These are phyloP conservation scores for Komagataella populi DNA, from an alignment of 805 yeast species.

Conservation along the genomic window DNA sequence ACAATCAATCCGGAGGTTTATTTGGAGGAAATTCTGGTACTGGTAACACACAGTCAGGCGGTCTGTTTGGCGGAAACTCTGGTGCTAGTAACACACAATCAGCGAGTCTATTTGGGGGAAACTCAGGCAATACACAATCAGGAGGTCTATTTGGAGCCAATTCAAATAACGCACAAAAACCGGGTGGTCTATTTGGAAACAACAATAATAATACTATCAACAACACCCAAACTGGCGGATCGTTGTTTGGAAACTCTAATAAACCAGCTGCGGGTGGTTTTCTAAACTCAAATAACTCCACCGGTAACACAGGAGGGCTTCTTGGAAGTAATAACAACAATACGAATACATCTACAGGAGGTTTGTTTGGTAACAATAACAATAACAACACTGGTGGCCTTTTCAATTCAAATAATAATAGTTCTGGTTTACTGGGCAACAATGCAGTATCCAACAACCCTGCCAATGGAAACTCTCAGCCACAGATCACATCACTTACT, in stretches of 20 bases:
- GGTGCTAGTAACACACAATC: constrained; percentile 3
- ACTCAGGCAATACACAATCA: constrained; percentile 5
- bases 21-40: neutral
- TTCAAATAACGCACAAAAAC: constrained; percentile 4
- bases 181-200: constrained; percentile 16
- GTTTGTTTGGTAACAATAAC: constrained; percentile 16
- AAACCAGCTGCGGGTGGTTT: constrained; percentile 7
- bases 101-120: neutral
- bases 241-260: constrained; percentile 9
- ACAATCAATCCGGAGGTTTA: neutral
- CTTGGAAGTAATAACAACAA: constrained; percentile 6
- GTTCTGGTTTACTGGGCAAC: constrained; percentile 1
- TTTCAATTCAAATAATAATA: constrained; percentile 9
- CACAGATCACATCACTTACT: constrained; percentile 57
- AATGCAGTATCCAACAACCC: constrained; percentile 21
- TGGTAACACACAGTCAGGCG: neutral
- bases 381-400: constrained; percentile 9
- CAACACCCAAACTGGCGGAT: constrained; percentile 7
- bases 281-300: neutral
- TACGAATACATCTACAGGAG: constrained; percentile 12
- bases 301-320: constrained; percentile 3
- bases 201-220: constrained; percentile 4
- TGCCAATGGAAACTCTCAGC: constrained; percentile 26
- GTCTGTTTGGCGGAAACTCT: neutral
- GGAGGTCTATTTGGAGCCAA: constrained; percentile 17